phyloP scores from a whole-genome alignment of 2,329 filamentous ascomycete species.

The Neofusicoccum sp. region DNA sequence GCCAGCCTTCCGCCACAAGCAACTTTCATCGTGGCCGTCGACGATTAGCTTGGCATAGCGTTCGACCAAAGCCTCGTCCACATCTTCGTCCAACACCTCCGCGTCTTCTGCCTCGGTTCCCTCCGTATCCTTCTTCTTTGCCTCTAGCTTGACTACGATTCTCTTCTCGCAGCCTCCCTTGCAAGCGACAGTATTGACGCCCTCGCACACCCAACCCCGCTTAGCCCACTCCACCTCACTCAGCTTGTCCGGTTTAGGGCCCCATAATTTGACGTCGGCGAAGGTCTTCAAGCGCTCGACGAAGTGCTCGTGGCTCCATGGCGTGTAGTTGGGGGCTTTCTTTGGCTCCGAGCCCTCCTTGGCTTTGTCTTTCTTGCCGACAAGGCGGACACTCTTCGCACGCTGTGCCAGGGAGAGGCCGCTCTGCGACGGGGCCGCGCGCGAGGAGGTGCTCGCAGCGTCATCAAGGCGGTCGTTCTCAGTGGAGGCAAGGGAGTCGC shows the following conservation, averaged over 20 bases:
- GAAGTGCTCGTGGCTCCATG: slow-evolving; percentile 82
- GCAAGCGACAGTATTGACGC: slow-evolving; percentile 76
- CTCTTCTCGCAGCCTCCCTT: slow-evolving; percentile 79
- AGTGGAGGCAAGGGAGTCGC: slow-evolving; percentile 26
- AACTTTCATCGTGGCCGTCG: slow-evolving; percentile 75
- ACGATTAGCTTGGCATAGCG: slow-evolving; percentile 75
- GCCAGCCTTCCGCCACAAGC: slow-evolving; percentile 83
- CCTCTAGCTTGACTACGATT: slow-evolving; percentile 72
- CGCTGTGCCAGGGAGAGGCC: slow-evolving; percentile 20
- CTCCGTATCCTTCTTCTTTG: slow-evolving; percentile 53
- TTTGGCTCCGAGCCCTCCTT: slow-evolving; percentile 31
- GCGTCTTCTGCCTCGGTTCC: slow-evolving; percentile 54
- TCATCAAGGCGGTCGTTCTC: background rate
- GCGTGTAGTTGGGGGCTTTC: slow-evolving; percentile 72
- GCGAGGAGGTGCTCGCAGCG: slow-evolving; percentile 12
- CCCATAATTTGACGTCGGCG: slow-evolving; percentile 88
- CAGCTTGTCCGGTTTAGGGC: slow-evolving; percentile 83
- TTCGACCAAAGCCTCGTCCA: slow-evolving; percentile 69
- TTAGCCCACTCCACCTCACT: slow-evolving; percentile 95
- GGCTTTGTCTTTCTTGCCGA: slow-evolving; percentile 26
- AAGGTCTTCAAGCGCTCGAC: slow-evolving; percentile 82
- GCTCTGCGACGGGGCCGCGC: slow-evolving; percentile 17
- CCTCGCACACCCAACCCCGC: slow-evolving; percentile 82
- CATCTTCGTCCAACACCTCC: slow-evolving; percentile 31
- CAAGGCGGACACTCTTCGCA: slow-evolving; percentile 33